phyloP scores from a whole-genome alignment of 371 early-diverging fungal species.

The Parasitella parasitica region DNA sequence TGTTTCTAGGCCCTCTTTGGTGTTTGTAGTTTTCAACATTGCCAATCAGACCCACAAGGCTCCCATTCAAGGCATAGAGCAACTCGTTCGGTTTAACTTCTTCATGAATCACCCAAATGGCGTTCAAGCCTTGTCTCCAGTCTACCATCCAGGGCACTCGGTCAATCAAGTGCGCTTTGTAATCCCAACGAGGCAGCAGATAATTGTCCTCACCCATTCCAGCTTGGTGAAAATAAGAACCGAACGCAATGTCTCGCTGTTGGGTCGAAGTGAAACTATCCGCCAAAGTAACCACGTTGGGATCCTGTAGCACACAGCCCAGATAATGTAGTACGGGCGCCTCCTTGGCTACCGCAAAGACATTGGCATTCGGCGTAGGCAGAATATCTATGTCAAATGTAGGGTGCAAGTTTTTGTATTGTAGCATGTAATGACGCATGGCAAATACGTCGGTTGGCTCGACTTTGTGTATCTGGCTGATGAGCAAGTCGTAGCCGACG shows the following conservation, averaged over 20 bases:
- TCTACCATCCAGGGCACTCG: conserved; percentile 62
- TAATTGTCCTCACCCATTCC: neutral
- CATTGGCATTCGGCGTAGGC: neutral
- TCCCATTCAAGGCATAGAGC: conserved; percentile 75
- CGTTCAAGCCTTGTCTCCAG: conserved; percentile 57
- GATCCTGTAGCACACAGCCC: conserved; percentile 6
- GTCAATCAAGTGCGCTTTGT: conserved; percentile 48
- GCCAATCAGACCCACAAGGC: conserved; percentile 68
- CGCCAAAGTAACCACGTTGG: conserved; percentile 1
- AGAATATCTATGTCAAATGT: conserved; percentile 30
- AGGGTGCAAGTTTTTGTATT: conserved; percentile 32
- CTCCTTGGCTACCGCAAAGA: neutral
- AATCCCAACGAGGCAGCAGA: conserved; percentile 54
- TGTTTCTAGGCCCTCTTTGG: conserved; percentile 7
- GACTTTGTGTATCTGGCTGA: conserved; percentile 52
- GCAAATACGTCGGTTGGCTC: conserved; percentile 59
- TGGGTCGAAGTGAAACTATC: conserved; percentile 56
- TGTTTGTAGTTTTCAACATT: conserved; percentile 29
- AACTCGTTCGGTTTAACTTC: conserved; percentile 70
- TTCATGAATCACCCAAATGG: conserved; percentile 56
- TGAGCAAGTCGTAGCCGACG: conserved; percentile 69
- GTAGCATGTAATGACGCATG: conserved; percentile 12
- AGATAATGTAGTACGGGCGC: conserved; percentile 18
- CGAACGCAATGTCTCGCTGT: conserved; percentile 52
- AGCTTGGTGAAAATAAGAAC: conserved; percentile 47